These are phyloP conservation scores for Orobanche coerulescens DNA, from an alignment of 257 asterid genomes.

Conservation along the genomic window DNA sequence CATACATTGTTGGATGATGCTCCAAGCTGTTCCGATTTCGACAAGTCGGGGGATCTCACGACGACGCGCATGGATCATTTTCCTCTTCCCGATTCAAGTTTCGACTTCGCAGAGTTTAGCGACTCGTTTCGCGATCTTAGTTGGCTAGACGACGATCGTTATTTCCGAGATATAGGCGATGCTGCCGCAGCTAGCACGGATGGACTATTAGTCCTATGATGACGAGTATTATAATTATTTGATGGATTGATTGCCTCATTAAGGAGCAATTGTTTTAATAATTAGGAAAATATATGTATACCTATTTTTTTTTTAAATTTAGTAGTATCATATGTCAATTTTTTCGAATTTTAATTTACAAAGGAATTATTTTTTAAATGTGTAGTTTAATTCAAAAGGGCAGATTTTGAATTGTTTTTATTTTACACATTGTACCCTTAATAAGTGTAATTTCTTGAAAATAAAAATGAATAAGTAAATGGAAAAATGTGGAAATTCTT, in stretches of 20 bases:
- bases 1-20: constrained; percentile 20
- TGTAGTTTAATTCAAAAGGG: no score
- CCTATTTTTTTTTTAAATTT: no score
- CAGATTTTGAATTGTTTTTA: no score
- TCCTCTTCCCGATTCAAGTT: neutral
- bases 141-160: constrained; percentile 36
- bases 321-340: no score
- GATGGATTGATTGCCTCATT: neutral
- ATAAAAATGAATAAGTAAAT: neutral
- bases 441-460: neutral
- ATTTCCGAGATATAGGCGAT: constrained; percentile 35
- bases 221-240: constrained; percentile 19
- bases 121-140: constrained; percentile 32
- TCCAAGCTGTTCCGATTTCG: neutral
- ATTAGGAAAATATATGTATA: neutral
- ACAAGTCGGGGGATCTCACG: neutral
- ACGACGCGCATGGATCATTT: neutral
- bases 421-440: neutral
- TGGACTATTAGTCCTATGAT: constrained; percentile 29
- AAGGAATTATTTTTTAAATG: no score
- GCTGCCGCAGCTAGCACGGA: constrained; percentile 22
- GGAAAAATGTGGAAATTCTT: constrained; percentile 31
- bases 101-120: constrained; percentile 21
- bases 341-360: no score
- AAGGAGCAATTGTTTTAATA: neutral